phyloP scores from a whole-genome alignment of 2,329 filamentous ascomycete genomes.

The Xylariaceae sp. region DNA sequence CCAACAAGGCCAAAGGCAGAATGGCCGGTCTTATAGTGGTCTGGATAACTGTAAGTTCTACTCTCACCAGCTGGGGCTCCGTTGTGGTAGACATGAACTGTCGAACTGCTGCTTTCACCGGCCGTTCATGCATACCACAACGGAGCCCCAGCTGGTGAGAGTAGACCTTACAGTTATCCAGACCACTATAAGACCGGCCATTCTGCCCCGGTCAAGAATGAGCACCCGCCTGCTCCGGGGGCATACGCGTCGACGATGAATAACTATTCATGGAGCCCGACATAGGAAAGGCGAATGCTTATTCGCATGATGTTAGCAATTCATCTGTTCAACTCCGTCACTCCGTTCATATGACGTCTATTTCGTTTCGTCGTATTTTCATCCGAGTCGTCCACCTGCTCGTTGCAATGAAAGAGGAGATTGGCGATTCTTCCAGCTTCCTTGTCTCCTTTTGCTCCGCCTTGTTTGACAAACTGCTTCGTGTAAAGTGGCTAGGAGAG shows the following conservation, averaged over 20 bases:
- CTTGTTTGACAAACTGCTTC: too few species aligned
- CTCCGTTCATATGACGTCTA: too few species aligned
- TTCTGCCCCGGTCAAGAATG: conserved; percentile 34
- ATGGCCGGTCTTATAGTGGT: conserved; percentile 44
- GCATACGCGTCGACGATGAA: conserved; percentile 48
- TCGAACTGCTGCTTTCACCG: too few species aligned
- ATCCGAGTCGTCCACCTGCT: too few species aligned
- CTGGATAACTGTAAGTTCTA: conserved; percentile 47
- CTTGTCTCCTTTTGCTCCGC: conserved; percentile 6
- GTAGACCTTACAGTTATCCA: conserved; percentile 47
- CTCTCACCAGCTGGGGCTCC: conserved; percentile 38
- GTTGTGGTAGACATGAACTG: conserved; percentile 42
- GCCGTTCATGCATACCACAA: conserved; percentile 43
- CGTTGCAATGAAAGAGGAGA: background rate
- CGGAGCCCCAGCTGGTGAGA: conserved; percentile 38
- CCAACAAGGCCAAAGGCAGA: too few species aligned
- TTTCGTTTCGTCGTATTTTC: too few species aligned
- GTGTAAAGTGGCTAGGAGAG: background rate
- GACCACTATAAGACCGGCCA: conserved; percentile 46
- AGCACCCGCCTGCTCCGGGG: conserved; percentile 38
- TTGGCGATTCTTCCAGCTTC: background rate
- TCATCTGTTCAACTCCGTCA: too few species aligned
- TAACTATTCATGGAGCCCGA: conserved; percentile 56
- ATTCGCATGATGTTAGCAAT: too few species aligned
- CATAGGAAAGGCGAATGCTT: conserved; percentile 29